Evolutionary conservation across 208 protist genomes (phyloP).

Genomic region (Trypanosoma brucei): DNA sequence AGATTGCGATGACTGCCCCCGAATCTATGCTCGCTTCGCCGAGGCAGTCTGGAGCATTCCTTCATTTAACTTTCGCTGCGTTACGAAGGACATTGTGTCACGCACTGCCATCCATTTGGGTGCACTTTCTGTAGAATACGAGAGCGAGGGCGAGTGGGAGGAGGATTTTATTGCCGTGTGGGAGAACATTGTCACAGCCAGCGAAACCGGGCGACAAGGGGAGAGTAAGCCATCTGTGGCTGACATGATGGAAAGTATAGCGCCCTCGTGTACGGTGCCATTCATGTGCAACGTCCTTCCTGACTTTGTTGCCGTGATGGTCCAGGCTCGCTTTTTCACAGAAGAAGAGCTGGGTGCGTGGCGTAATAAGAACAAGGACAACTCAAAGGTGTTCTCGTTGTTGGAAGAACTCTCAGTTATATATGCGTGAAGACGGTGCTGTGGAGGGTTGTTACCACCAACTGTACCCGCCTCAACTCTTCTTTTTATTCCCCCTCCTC

Average conservation of each 20-base stretch:
- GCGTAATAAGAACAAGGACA: constrained; percentile 29
- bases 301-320: constrained; percentile 73
- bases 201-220: constrained; percentile 21
- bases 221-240: constrained; percentile 12
- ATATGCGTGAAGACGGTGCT: constrained; percentile 15
- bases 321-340: constrained; percentile 24
- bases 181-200: constrained; percentile 39
- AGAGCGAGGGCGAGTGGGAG: constrained; percentile 54
- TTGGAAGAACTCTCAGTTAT: constrained; percentile 23
- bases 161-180: constrained; percentile 79
- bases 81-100: constrained; percentile 65
- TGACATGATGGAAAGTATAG: constrained; percentile 51
- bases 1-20: constrained; percentile 66
- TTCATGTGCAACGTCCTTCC: constrained; percentile 71
- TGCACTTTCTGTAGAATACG: constrained; percentile 40
- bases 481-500: too few species aligned
- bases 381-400: constrained; percentile 7
- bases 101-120: constrained; percentile 85
- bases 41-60: constrained; percentile 31
- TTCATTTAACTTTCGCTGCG: constrained; percentile 42
- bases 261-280: constrained; percentile 35
- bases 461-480: too few species aligned
- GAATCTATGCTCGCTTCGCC: constrained; percentile 60
- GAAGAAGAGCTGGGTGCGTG: constrained; percentile 29
- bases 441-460: neutral